These are phyloP conservation scores for Sordaria brevicollis DNA, from an alignment of 495 filamentous ascomycete species.

Conservation along the genomic window DNA sequence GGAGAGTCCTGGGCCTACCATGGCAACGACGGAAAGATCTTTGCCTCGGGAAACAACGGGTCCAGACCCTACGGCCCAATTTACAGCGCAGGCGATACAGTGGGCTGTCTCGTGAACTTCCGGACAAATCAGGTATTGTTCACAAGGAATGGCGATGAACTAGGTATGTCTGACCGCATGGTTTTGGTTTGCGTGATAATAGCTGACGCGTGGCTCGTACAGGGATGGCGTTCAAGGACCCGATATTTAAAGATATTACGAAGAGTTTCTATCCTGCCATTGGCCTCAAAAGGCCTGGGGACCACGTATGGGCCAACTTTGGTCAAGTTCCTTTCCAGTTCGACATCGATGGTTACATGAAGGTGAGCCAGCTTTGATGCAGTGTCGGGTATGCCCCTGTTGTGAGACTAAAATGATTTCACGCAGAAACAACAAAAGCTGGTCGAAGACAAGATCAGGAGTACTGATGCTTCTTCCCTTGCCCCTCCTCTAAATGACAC, in stretches of 20 bases:
- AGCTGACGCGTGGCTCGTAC: conserved; percentile 5
- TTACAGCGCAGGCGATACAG: conserved; percentile 62
- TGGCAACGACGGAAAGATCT: conserved; percentile 88
- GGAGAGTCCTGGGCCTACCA: conserved; percentile 95
- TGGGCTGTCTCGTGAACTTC: conserved; percentile 94
- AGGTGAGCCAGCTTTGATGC: conserved; percentile 35
- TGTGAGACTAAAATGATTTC: background rate
- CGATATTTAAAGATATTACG: conserved; percentile 53
- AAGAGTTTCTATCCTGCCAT: conserved; percentile 72
- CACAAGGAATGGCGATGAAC: conserved; percentile 78
- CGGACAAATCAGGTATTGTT: conserved; percentile 80
- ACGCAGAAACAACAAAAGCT: conserved; percentile 54
- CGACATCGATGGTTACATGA: conserved; percentile 83
- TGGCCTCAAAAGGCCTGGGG: conserved; percentile 84
- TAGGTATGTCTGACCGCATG: conserved; percentile 45
- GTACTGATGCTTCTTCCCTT: conserved; percentile 37
- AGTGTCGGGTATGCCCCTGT: conserved; percentile 5
- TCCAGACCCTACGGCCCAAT: conserved; percentile 64
- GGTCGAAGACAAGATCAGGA: conserved; percentile 30
- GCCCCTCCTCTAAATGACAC: conserved; percentile 63
- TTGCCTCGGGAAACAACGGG: conserved; percentile 62
- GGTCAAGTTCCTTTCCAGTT: conserved; percentile 82
- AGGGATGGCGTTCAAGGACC: conserved; percentile 75
- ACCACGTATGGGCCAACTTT: conserved; percentile 83
- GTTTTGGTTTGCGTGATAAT: conserved; percentile 2